Evolutionary conservation across 176 grass and related monocot species (phyloP).

Genomic region (Neostapfia colusana): DNA sequence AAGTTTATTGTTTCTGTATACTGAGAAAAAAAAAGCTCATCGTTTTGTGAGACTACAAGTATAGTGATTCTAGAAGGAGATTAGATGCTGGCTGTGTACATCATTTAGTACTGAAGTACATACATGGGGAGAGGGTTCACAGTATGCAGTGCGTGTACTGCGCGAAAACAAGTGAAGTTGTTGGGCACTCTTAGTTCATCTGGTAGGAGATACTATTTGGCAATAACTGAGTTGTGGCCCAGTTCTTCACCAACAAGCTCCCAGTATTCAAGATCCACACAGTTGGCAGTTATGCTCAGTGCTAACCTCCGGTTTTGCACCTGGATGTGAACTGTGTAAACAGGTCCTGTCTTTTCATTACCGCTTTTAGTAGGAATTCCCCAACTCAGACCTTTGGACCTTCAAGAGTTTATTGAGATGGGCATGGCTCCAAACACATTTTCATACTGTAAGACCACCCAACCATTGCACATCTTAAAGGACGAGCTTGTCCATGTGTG

Average conservation of each 20-base stretch:
- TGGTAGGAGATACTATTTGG: not conserved
- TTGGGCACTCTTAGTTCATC: not conserved
- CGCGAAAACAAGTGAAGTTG: conserved; percentile 2
- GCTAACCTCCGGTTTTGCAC: not conserved
- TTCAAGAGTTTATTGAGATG: too few relatives aligned
- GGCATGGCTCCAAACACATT: too few relatives aligned
- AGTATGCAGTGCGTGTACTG: not conserved
- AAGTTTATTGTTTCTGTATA: too few relatives aligned
- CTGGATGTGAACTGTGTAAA: too few relatives aligned
- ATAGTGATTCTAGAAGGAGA: not conserved
- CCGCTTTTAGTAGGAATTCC: too few relatives aligned
- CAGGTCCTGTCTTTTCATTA: too few relatives aligned
- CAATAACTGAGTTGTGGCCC: not conserved
- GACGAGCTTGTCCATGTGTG: too few relatives aligned
- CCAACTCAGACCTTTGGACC: too few relatives aligned
- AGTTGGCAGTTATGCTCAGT: not conserved
- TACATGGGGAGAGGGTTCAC: not conserved
- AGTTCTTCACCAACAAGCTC: not conserved
- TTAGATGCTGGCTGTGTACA: not conserved
- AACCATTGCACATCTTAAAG: too few relatives aligned
- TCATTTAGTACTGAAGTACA: not conserved
- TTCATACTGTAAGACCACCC: too few relatives aligned
- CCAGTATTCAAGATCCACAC: not conserved
- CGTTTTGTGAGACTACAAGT: not conserved
- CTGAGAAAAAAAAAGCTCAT: too few relatives aligned